phyloP scores from a whole-genome alignment of 78 protist genomes.

The Polysphondylium violaceum region DNA sequence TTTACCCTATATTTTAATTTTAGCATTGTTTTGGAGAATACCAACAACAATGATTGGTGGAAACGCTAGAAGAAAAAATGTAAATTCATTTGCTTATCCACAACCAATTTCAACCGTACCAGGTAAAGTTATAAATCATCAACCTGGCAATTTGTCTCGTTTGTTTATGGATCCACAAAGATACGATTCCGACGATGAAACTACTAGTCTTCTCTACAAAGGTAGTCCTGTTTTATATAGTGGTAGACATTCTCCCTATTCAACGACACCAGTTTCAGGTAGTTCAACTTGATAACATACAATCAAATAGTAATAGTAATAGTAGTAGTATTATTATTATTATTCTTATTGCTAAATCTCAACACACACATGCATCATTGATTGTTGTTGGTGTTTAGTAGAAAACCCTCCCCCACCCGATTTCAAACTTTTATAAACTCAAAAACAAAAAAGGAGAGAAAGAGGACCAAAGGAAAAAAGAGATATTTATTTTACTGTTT shows the following conservation, averaged over 20 bases:
- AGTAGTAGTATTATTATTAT: too few relatives aligned
- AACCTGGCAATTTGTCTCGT: constrained; percentile 27
- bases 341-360: too few relatives aligned
- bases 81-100: constrained; percentile 25
- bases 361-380: too few relatives aligned
- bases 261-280: constrained; percentile 37
- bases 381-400: too few relatives aligned
- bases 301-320: too few relatives aligned
- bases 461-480: too few relatives aligned
- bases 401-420: too few relatives aligned
- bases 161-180: constrained; percentile 71
- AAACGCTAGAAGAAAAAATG: constrained; percentile 2
- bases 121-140: constrained; percentile 3
- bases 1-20: constrained; percentile 56
- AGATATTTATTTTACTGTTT: too few relatives aligned
- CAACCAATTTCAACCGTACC: background rate
- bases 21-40: constrained; percentile 62
- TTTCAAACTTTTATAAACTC: too few relatives aligned
- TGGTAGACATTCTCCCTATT: constrained; percentile 50
- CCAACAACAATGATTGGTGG: constrained; percentile 72
- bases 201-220: constrained; percentile 29
- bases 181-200: constrained; percentile 63
- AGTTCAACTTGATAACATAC: too few relatives aligned
- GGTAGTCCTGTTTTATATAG: constrained; percentile 49
- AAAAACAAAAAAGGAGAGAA: too few relatives aligned